A percentile compares a stretch with the other conserved stretches of the same genome.
Evolutionary conservation across 352 stramenopile genomes (phyloP).

Genomic region (Phytophthora macrochlamydospora): DNA sequence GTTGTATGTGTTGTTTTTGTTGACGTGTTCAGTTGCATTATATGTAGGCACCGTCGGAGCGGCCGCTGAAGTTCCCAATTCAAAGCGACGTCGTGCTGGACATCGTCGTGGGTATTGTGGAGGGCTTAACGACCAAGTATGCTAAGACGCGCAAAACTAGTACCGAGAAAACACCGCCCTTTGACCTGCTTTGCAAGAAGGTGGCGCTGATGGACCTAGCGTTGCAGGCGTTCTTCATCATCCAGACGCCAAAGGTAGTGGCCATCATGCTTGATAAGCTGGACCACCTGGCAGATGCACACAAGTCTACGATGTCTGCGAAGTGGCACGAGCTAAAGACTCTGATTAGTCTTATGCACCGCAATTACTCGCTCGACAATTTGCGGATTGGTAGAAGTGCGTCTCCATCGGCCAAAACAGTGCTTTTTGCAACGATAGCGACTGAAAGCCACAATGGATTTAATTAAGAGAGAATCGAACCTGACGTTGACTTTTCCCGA

Average conservation of each 20-base stretch:
- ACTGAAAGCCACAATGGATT: neutral
- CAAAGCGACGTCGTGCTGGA: constrained; percentile 78
- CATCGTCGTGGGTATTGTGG: constrained; percentile 79
- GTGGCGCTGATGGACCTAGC: constrained; percentile 85
- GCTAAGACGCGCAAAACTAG: constrained; percentile 51
- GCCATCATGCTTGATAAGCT: constrained; percentile 71
- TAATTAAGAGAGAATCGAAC: too few species aligned
- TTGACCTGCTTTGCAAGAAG: constrained; percentile 82
- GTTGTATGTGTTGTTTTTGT: too few species aligned
- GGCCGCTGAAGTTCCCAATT: constrained; percentile 79
- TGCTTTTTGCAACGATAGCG: constrained; percentile 51
- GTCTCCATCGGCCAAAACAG: constrained; percentile 44
- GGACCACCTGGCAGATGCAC: constrained; percentile 63
- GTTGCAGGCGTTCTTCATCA: constrained; percentile 78
- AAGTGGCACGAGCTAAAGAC: constrained; percentile 91
- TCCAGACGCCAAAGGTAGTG: constrained; percentile 73
- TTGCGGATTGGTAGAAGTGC: constrained; percentile 61
- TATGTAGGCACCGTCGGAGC: constrained; percentile 50
- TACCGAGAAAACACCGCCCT: constrained; percentile 52
- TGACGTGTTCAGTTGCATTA: neutral
- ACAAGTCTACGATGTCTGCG: constrained; percentile 81
- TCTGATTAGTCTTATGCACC: constrained; percentile 82
- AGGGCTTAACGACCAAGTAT: constrained; percentile 76
- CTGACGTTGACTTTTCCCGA: too few species aligned
- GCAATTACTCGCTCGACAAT: constrained; percentile 85